Conservation (phyloP, 805 yeast species). For the Lipomyces chichibuensis region DNA sequence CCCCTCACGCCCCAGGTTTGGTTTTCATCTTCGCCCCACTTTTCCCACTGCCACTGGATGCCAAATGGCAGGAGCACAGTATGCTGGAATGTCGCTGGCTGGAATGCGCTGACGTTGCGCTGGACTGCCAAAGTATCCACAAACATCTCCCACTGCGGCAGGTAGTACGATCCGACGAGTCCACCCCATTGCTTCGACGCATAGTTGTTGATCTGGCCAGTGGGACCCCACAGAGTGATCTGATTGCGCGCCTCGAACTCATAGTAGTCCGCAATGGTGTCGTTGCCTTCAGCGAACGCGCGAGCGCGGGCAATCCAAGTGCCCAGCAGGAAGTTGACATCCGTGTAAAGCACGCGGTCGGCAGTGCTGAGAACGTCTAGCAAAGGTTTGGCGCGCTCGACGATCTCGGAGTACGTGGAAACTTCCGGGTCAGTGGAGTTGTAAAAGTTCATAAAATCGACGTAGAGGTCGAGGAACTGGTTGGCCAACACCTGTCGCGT, state of each 20-base stretch:
- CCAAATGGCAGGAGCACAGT: background rate
- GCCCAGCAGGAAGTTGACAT: background rate
- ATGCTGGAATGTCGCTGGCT: background rate
- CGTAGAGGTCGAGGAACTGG: background rate
- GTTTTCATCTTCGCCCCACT: background rate
- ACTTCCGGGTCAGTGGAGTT: background rate
- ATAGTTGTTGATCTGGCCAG: background rate
- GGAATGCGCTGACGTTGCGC: background rate
- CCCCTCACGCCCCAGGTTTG: background rate
- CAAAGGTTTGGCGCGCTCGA: background rate
- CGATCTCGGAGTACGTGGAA: background rate
- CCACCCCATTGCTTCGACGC: background rate
- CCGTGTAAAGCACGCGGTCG: background rate
- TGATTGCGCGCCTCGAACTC: background rate
- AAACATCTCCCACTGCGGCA: constrained; percentile 1
- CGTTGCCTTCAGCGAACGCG: background rate
- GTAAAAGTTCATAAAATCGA: background rate
- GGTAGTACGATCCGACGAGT: background rate
- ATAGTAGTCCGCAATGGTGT: background rate
- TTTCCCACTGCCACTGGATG: background rate
- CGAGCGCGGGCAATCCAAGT: background rate
- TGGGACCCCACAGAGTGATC: constrained; percentile 1
- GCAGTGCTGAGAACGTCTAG: background rate
- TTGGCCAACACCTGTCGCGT: background rate
- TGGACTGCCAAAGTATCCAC: background rate